Conservation (phyloP, 148 eudicot genomes). For the Heliamphora exappendiculata region DNA sequence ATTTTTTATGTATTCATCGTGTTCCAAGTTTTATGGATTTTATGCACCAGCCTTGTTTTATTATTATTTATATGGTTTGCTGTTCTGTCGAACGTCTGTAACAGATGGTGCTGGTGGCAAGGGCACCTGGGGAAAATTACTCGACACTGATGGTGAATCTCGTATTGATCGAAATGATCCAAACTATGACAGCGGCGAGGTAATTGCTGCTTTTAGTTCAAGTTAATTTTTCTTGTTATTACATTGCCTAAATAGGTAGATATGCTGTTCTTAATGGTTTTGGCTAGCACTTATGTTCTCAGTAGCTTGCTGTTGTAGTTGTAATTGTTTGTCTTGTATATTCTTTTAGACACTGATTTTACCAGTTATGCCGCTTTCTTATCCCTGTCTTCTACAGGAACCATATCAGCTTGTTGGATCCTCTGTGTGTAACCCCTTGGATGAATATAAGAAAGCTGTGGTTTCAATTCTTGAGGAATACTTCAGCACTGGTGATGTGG, state of each 20-base stretch:
- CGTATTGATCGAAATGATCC: conserved; percentile 88
- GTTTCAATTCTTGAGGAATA: conserved; percentile 84
- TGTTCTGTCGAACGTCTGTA: conserved; percentile 8
- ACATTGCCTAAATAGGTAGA: background rate
- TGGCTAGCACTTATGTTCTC: background rate
- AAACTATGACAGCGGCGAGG: conserved; percentile 95
- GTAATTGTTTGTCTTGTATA: background rate
- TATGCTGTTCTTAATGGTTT: background rate
- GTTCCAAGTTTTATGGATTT: background rate
- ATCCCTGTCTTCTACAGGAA: conserved; percentile 42
- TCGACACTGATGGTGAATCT: conserved; percentile 71
- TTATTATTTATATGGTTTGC: background rate
- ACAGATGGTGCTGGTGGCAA: conserved; percentile 97
- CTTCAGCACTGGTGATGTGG: conserved; percentile 74
- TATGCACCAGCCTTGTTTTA: background rate
- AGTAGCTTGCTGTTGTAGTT: background rate
- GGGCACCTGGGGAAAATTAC: conserved; percentile 96
- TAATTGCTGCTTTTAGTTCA: conserved; percentile 17
- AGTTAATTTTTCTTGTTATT: conserved; percentile 1
- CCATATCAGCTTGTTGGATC: conserved; percentile 85
- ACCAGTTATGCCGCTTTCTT: background rate
- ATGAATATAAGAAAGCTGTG: conserved; percentile 92
- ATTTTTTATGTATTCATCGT: background rate
- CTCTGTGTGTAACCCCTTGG: conserved; percentile 73
- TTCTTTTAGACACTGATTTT: background rate